A percentile compares a stretch with the other conserved stretches of the same genome.
Conservation (phyloP, 495 filamentous ascomycete species). For the Talaromyces ruber region DNA sequence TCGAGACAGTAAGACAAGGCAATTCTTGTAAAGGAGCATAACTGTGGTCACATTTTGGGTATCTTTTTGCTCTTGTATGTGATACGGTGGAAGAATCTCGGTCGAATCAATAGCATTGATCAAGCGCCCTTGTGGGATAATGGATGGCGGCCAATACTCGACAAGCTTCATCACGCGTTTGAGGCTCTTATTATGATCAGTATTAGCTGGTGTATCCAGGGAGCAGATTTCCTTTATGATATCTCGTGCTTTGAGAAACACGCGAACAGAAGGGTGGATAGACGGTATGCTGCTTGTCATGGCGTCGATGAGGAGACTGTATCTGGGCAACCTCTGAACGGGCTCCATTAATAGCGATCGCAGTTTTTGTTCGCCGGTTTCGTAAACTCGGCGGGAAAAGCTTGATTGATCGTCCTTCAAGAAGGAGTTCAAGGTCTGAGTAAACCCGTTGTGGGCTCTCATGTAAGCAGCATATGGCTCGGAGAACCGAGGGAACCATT, state of each 20-base stretch:
- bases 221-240: constrained; percentile 94
- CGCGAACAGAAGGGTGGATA: constrained; percentile 70
- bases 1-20: constrained; percentile 67
- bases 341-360: constrained; percentile 94
- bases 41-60: constrained; percentile 50
- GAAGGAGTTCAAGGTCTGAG: constrained; percentile 66
- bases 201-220: constrained; percentile 56
- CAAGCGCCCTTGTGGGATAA: constrained; percentile 67
- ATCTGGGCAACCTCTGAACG: constrained; percentile 88
- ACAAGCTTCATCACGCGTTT: constrained; percentile 67
- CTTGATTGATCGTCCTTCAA: constrained; percentile 65
- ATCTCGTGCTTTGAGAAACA: constrained; percentile 76
- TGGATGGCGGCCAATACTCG: constrained; percentile 67
- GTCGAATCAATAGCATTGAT: constrained; percentile 78
- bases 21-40: constrained; percentile 78
- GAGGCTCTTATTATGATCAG: constrained; percentile 60
- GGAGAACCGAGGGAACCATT: constrained; percentile 86
- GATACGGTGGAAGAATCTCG: constrained; percentile 70
- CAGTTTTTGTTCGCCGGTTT: constrained; percentile 82
- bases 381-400: constrained; percentile 67
- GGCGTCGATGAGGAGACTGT: constrained; percentile 92
- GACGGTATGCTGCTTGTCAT: constrained; percentile 78
- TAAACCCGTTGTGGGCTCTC: constrained; percentile 73
- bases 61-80: constrained; percentile 22
- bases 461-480: constrained; percentile 88